Evolutionary conservation across 345 rosid genomes (phyloP).

Genomic region (Eucalyptus camaldulensis): DNA sequence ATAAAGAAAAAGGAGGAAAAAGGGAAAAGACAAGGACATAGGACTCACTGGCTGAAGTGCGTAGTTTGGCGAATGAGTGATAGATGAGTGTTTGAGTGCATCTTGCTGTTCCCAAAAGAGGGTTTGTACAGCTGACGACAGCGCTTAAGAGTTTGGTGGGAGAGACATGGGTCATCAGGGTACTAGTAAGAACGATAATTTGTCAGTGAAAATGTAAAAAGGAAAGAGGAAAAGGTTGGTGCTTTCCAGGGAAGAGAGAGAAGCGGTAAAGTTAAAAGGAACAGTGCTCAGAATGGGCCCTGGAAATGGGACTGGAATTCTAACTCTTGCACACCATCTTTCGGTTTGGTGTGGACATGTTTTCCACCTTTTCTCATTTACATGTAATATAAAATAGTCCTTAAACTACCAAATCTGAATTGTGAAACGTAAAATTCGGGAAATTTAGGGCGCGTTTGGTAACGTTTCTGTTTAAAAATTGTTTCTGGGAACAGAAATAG

Average conservation of each 20-base stretch:
- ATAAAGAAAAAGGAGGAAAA: neutral
- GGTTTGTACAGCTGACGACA: neutral
- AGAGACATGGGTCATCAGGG: neutral
- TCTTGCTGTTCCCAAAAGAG: neutral
- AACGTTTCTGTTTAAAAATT: too few relatives aligned
- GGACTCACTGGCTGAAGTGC: neutral
- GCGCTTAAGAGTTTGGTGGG: neutral
- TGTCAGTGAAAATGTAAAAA: neutral
- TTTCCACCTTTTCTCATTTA: neutral
- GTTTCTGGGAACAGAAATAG: too few relatives aligned
- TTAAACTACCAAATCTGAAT: too few relatives aligned
- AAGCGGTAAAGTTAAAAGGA: neutral
- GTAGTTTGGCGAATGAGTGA: neutral
- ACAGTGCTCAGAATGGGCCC: neutral
- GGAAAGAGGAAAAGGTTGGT: neutral
- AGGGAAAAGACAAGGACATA: neutral
- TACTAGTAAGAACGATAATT: neutral
- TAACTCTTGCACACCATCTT: neutral
- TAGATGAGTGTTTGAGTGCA: neutral
- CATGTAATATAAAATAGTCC: neutral
- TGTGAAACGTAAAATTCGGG: too few relatives aligned
- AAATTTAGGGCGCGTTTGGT: too few relatives aligned
- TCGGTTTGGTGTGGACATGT: neutral
- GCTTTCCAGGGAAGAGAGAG: neutral
- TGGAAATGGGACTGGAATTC: neutral